Evolutionary conservation across 257 asterid genomes (phyloP), one percentile per base, ranked within the genome.

Genomic region (Nicotiana tabacum): DNA sequence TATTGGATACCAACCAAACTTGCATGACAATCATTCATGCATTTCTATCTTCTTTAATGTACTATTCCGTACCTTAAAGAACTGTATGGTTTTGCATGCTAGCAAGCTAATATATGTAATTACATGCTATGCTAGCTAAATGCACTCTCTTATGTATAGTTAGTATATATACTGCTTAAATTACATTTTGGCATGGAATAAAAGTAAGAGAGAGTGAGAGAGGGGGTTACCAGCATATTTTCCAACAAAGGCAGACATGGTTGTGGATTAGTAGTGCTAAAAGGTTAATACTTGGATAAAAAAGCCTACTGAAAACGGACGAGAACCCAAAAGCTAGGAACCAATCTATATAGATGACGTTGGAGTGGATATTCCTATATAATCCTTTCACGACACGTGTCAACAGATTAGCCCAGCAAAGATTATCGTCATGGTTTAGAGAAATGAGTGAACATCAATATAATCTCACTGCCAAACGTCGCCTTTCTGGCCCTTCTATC

Each of bases 221-320:
- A 29, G 58, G 67, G 69, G 48, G 74, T 85, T 86, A 92, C 98
- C 98, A 60, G 97, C 93, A 76, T 92, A 93, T 81, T 94, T 94
- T 46, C 97, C 97, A 9, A 93, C 89, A 79, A 92, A 93, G 89
- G 98, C 97, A 68, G 97, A 94, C 98, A 94, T 94, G 89, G 85
- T 84, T 48, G 18, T 53, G 64, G 64, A 48, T 57, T 8, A 48
- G 24, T 48, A 77, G 5, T 39, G 77, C 29, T 9, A n/a, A 70
- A 70, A 84, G 84, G 88, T 82, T 85, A 17, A 56, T 67, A 81
- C 13, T 10, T 29, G 61, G 78, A 2, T 37, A 78, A 78, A 16
- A 74, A 4, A 43, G 58, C 77, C 32, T 15, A 56, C 55, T 76
- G 79, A 16, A 70, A 37, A 57, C 66, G 30, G 83, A 83, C 81